phyloP scores from a whole-genome alignment of 2,329 filamentous ascomycete genomes.

The Xylaria sp. region DNA sequence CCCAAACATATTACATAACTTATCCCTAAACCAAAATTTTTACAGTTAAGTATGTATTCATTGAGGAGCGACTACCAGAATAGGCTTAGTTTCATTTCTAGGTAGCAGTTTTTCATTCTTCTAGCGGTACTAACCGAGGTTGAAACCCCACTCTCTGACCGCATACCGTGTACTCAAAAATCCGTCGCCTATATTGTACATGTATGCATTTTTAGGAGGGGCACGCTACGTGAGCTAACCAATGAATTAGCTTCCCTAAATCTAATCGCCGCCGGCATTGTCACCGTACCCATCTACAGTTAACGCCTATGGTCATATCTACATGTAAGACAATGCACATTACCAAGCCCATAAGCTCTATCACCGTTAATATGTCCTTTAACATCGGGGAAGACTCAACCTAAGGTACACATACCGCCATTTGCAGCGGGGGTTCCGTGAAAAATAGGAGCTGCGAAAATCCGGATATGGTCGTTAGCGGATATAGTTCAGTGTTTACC shows the following conservation, averaged over 20 bases:
- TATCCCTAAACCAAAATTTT: not conserved
- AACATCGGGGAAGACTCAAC: too few species aligned
- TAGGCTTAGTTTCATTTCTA: not conserved
- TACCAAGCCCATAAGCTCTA: slow-evolving; percentile 6
- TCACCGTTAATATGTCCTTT: slow-evolving; percentile 30
- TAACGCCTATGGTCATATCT: too few species aligned
- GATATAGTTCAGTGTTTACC: too few species aligned
- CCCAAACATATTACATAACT: too few species aligned
- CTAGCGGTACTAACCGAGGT: not conserved
- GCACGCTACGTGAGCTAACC: too few species aligned
- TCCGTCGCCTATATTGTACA: too few species aligned
- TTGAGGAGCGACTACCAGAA: not conserved
- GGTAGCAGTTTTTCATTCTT: not conserved
- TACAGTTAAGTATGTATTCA: not conserved
- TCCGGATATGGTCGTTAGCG: too few species aligned
- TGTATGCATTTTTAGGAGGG: too few species aligned
- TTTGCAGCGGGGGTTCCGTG: too few species aligned
- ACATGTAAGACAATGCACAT: not conserved
- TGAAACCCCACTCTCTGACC: not conserved
- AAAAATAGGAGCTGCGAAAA: too few species aligned
- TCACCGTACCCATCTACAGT: not conserved
- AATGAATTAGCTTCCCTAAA: not conserved
- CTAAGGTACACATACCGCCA: too few species aligned
- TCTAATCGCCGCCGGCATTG: slow-evolving; percentile 13
- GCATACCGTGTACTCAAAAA: too few species aligned